Evolutionary conservation across 2,329 filamentous ascomycete species (phyloP).

Genomic region (Cryphonectria carpinicola): DNA sequence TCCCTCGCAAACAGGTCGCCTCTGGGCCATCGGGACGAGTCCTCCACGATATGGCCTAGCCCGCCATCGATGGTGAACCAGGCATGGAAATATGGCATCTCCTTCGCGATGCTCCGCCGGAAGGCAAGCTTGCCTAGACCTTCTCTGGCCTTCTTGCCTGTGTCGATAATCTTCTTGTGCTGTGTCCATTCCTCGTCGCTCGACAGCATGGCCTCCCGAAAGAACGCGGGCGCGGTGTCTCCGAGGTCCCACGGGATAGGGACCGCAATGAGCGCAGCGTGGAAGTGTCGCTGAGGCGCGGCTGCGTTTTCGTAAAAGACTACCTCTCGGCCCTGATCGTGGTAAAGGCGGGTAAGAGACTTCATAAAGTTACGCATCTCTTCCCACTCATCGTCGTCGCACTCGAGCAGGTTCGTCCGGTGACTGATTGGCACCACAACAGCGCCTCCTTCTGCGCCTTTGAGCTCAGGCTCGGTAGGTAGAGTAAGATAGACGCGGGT

Average conservation of each 20-base stretch:
- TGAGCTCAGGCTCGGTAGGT: slow-evolving; percentile 86
- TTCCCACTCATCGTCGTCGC: slow-evolving; percentile 97
- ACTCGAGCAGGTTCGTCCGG: slow-evolving; percentile 88
- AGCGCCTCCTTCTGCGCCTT: slow-evolving; percentile 70
- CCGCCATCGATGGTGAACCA: slow-evolving; percentile 96
- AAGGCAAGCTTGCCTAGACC: slow-evolving; percentile 83
- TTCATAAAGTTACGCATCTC: slow-evolving; percentile 99
- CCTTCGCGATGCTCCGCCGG: slow-evolving; percentile 79
- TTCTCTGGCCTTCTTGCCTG: slow-evolving; percentile 64
- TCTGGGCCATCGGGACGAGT: slow-evolving; percentile 80
- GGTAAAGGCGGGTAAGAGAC: slow-evolving; percentile 88
- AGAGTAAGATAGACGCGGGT: slow-evolving; percentile 88
- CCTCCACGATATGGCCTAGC: slow-evolving; percentile 89
- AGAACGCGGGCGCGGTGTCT: slow-evolving; percentile 90
- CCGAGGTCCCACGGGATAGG: slow-evolving; percentile 91
- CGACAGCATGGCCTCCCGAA: slow-evolving; percentile 88
- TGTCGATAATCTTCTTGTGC: slow-evolving; percentile 94
- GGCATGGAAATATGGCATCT: slow-evolving; percentile 98
- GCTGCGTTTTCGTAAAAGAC: slow-evolving; percentile 98
- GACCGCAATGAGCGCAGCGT: slow-evolving; percentile 84
- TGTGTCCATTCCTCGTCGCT: slow-evolving; percentile 94
- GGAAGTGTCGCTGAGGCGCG: slow-evolving; percentile 73
- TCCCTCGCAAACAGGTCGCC: slow-evolving; percentile 94
- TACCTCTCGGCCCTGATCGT: slow-evolving; percentile 88
- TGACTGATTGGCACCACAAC: slow-evolving; percentile 90